Base-by-base conservation (phyloP, 768 basidiomycete genomes). In the Saitozyma podzolica region DNA sequence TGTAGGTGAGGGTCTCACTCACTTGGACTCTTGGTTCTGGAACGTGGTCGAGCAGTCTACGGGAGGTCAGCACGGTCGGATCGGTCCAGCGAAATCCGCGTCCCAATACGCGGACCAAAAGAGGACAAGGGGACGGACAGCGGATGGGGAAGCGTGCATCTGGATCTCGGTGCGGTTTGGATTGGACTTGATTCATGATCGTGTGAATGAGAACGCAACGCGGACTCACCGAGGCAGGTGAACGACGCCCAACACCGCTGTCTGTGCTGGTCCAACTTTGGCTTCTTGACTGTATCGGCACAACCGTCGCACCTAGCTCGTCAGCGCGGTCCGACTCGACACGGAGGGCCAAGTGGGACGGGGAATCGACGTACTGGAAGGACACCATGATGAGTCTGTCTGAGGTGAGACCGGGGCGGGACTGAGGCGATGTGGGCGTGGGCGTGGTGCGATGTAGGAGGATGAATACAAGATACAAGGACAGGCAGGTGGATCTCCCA, bases 261-360 rank as follows among this genome's bases (percentile, higher is more conserved):
- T 10, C 75, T 63, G 59, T 95, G 92, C 74, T 88, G 85, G 78
- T 95, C 91, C 0, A 96, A 84, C 78, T 93, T 92, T 11, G 93
- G 93, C 73, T 96, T 96, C 80, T 92, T 96, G 39, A 95, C 87
- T 9, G 91, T 88, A 68, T 96, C 93, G 56, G 84, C 82, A 78
- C 93, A 96, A 42, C 87, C 84, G 78, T 89, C 88, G 79, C 89
- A 91, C 80, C 89, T 91, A 50, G 14, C 47, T n/a, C 19, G 14
- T 61, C 39, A 52, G 59, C 49, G 43, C 40, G 10, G 40, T 40
- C 43, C 74, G n/a, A 40, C 40, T n/a, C 17, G 14, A 17, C 11
- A 56, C 7, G 8, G 14, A 41, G 43, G 40, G 7, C 3, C 37
- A 47, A 42, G 19, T 41, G 1, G 16, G 19, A 47, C 41, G 13